Evolutionary conservation across 129 eudicot species (phyloP).

Genomic region (Logfia minima): DNA sequence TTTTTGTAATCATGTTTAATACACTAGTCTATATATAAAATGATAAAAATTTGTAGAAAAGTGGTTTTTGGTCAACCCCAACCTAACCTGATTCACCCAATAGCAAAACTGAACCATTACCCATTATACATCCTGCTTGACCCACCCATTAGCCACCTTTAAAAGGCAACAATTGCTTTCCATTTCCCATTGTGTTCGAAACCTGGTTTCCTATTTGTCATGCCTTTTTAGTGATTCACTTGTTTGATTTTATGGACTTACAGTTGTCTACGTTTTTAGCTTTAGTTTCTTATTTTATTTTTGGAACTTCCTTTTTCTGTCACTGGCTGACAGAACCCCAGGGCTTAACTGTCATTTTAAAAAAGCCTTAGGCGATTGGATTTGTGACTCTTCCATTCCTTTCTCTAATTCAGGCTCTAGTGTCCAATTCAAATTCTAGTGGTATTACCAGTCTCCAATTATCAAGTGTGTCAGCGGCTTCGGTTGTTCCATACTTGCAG

Average conservation of each 20-base stretch:
- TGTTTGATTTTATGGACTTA: neutral
- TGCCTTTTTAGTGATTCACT: neutral
- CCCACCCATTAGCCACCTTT: neutral
- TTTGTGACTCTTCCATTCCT: constrained; percentile 31
- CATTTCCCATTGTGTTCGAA: neutral
- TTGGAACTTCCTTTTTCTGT: constrained; percentile 2
- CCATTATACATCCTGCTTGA: neutral
- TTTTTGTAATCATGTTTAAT: neutral
- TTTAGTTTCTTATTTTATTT: neutral
- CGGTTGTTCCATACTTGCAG: constrained; percentile 78
- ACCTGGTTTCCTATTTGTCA: neutral
- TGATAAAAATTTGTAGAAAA: neutral
- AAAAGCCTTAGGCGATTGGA: constrained; percentile 27
- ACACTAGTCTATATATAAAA: neutral
- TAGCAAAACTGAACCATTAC: neutral
- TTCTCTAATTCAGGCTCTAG: constrained; percentile 45
- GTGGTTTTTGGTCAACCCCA: neutral
- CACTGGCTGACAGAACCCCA: constrained; percentile 11
- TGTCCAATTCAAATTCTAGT: constrained; percentile 37
- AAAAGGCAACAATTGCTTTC: neutral
- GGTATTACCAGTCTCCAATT: constrained; percentile 40
- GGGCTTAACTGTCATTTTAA: constrained; percentile 16
- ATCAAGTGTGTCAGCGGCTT: constrained; percentile 51
- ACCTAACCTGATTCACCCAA: too few species aligned
- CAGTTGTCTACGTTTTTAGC: constrained; percentile 10